Conservation (phyloP, 1,284 basidiomycete species). For the Ganoderma multipileum region DNA sequence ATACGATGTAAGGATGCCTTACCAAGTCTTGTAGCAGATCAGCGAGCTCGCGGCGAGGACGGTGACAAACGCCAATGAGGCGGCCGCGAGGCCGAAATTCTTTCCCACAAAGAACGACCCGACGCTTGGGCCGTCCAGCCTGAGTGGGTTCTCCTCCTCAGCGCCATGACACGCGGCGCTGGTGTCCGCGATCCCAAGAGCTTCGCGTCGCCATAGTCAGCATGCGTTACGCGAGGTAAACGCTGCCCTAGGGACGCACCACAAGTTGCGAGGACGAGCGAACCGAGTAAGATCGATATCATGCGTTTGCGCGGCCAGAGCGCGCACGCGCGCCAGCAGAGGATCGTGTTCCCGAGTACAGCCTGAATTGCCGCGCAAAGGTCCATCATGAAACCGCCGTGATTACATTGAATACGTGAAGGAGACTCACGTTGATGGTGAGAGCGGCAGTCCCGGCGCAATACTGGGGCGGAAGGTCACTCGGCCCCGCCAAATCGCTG, state of each 20-base stretch:
- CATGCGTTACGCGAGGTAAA: background rate
- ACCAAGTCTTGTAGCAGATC: background rate
- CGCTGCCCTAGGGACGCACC: background rate
- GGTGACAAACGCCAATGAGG: background rate
- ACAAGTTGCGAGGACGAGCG: background rate
- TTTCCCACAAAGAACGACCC: background rate
- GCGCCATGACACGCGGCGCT: background rate
- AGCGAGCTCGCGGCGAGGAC: background rate
- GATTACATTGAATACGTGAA: too few relatives aligned
- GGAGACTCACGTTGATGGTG: background rate
- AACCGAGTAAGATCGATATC: background rate
- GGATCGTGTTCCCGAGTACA: background rate
- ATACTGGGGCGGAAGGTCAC: background rate
- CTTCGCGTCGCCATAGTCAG: background rate
- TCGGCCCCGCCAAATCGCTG: background rate
- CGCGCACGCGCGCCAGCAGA: background rate
- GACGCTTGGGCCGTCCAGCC: background rate
- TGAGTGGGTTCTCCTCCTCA: background rate
- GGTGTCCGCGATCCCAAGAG: background rate
- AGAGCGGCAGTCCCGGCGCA: background rate
- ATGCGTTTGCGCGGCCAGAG: background rate
- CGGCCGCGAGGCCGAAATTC: background rate
- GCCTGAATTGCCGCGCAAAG: background rate
- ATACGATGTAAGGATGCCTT: background rate
- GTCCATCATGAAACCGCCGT: too few relatives aligned